Evolutionary conservation across 1,284 basidiomycete genomes (phyloP), one percentile per base, ranked within the genome.

Genomic region (Mycena sp.): DNA sequence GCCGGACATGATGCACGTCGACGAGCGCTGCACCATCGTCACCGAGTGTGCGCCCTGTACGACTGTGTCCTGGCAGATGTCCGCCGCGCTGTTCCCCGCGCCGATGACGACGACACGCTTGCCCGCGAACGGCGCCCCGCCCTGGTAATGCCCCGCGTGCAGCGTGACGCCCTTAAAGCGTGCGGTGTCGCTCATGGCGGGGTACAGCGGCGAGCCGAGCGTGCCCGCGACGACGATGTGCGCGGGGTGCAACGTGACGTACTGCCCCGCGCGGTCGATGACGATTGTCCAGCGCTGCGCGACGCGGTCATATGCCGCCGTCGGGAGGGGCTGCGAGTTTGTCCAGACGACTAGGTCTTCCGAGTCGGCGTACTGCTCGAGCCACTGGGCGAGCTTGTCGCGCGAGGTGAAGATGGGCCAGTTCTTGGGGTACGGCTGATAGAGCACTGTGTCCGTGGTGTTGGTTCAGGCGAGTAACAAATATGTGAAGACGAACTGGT

Each of bases 51-150:
- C 61, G 17, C 50, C 62, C 32, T 61, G 58, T 9, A 61, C 50
- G 2, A 29, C 25, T 1, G 61, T 54, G 58, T 82, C 80, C 50
- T 77, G 75, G 32, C 74, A 78, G 7, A 82, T 70, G 58, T 81
- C 79, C 6, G 77, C 76, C 1, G 76, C 72, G 0, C 77, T 78
- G 41, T 79, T 80, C 14, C 78, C 78, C 1, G 80, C 76, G n/a
- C 81, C 81, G 6, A 82, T 70, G 26, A 82, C 76, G 4, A 81
- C 68, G 17, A 78, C 77, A 12, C 72, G 72, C 58, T 78, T 77
- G 16, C 77, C 75, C 3, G 70, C 43, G 52, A 74, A 80, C 2
- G 59, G 45, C 30, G 46, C 48, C 0, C 70, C 75, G 3, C 76
- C 76, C 6, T 60, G 54, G 63, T 76, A 80, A 21, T 73, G 54